A percentile compares a stretch with the other conserved stretches of the same genome.
Evolutionary conservation across 2,329 filamentous ascomycete genomes (phyloP).

Genomic region (Sclerotinia sclerotiorum): DNA sequence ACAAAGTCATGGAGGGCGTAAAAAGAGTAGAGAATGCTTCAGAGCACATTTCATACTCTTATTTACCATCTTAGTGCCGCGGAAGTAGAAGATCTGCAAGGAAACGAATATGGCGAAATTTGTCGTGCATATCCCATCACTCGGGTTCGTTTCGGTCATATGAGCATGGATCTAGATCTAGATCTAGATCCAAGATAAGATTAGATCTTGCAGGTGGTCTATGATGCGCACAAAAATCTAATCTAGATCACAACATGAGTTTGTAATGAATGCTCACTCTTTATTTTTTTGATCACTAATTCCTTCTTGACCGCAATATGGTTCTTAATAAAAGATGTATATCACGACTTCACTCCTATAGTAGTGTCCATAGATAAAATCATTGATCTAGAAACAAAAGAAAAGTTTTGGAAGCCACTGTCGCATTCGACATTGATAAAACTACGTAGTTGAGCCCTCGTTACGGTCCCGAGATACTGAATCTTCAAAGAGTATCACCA

Average conservation of each 20-base stretch:
- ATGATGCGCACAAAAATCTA: neutral
- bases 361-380: neutral
- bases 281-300: no score
- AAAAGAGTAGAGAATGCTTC: no score
- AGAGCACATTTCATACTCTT: neutral
- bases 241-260: neutral
- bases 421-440: neutral
- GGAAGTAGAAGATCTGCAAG: neutral
- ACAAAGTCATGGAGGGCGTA: slow-evolving; percentile 1
- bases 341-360: neutral
- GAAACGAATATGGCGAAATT: slow-evolving; percentile 1
- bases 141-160: slow-evolving; percentile 6
- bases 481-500: neutral
- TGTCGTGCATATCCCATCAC: slow-evolving; percentile 10
- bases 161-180: neutral
- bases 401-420: neutral
- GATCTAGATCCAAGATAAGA: slow-evolving; percentile 2
- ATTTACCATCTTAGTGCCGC: neutral
- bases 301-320: neutral
- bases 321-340: neutral
- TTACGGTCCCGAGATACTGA: neutral
- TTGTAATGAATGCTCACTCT: neutral
- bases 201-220: neutral
- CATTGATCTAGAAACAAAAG: neutral
- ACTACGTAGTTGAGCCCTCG: neutral